phyloP scores from a whole-genome alignment of 2,329 filamentous ascomycete species.

The Cladosporium sp. region DNA sequence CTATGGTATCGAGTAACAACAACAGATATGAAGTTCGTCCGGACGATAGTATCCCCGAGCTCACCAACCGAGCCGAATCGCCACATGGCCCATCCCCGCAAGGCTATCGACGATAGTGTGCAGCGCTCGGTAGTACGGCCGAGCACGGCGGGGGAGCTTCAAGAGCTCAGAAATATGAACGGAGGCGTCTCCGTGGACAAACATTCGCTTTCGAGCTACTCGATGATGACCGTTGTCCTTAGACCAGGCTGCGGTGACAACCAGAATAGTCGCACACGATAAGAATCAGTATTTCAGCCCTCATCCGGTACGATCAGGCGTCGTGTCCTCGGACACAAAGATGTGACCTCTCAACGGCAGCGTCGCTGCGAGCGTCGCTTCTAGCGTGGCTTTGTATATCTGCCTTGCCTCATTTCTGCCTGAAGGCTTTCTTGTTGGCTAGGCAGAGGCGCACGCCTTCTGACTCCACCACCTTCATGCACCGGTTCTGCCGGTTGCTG shows the following conservation, averaged over 20 bases:
- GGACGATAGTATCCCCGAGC: neutral
- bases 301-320: neutral
- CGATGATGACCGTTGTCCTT: neutral
- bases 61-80: neutral
- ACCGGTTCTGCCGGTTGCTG: conserved; percentile 3
- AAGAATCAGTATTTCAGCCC: neutral
- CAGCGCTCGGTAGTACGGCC: neutral
- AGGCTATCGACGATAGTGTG: neutral
- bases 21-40: conserved; percentile 3
- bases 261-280: neutral
- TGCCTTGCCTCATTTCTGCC: conserved; percentile 67
- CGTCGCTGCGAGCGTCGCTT: neutral
- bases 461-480: conserved; percentile 39
- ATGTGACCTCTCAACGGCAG: neutral
- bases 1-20: conserved; percentile 5
- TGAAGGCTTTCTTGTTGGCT: conserved; percentile 81
- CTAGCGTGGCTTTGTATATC: conserved; percentile 47
- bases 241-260: neutral
- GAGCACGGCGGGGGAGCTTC: neutral
- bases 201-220: neutral
- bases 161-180: neutral
- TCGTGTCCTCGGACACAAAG: neutral
- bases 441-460: conserved; percentile 69
- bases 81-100: conserved; percentile 7
- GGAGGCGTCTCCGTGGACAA: neutral